Evolutionary conservation across 1,139 yeast genomes (phyloP).

Genomic region (Arxiozyma telluris): DNA sequence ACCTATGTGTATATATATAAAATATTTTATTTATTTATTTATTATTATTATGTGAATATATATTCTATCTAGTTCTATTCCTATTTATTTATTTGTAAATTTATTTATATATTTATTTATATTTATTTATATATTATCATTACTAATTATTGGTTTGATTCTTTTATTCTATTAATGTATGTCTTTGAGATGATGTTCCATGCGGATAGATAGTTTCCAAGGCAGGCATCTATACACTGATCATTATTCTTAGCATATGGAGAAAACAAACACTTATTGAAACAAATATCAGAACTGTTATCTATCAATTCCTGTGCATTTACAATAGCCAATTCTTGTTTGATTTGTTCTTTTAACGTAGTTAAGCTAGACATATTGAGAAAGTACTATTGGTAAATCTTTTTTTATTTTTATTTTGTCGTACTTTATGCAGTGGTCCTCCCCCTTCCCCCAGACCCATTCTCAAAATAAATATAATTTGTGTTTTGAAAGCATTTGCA

Average conservation of each 20-base stretch:
- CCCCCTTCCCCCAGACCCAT: no score
- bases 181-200: conserved; percentile 80
- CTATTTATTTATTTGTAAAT: background rate
- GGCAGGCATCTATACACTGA: conserved; percentile 64
- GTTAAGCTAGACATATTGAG: conserved; percentile 20
- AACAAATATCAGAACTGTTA: conserved; percentile 83
- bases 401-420: no score
- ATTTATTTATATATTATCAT: background rate
- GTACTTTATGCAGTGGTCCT: no score
- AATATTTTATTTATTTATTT: no score
- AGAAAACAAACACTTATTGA: conserved; percentile 59
- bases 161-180: conserved; percentile 66
- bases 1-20: background rate
- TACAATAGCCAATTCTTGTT: conserved; percentile 78
- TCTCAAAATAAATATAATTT: no score
- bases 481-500: no score
- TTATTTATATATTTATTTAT: no score
- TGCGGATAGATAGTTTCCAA: conserved; percentile 81
- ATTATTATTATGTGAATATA: no score
- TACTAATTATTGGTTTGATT: conserved; percentile 23
- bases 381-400: no score
- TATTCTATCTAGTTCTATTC: no score
- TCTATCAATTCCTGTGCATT: conserved; percentile 83
- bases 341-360: conserved; percentile 61
- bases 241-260: conserved; percentile 40